Conservation (phyloP, 2,329 filamentous ascomycete species). For the Furcasterigmium furcatum region DNA sequence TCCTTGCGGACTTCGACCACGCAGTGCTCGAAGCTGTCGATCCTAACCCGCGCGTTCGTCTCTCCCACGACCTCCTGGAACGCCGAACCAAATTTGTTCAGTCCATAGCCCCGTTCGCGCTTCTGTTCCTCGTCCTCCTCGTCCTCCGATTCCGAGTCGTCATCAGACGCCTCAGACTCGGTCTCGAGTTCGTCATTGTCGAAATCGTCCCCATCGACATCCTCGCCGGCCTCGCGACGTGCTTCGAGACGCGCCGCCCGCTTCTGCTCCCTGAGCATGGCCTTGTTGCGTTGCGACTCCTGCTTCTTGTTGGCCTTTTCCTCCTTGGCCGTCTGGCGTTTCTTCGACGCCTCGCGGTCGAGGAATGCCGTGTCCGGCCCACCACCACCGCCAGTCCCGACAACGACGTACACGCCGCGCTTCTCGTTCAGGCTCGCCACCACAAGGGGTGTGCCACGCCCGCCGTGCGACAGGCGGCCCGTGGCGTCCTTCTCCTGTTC, state of each 20-base stretch:
- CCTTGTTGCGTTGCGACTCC: conserved; percentile 52
- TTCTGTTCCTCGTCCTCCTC: conserved; percentile 52
- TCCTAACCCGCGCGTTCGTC: conserved; percentile 83
- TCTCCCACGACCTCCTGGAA: conserved; percentile 94
- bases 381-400: conserved; percentile 86
- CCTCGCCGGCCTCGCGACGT: conserved; percentile 31
- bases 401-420: conserved; percentile 84
- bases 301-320: conserved; percentile 61
- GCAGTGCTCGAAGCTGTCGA: conserved; percentile 96
- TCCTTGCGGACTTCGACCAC: conserved; percentile 98
- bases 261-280: conserved; percentile 59
- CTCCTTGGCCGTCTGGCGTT: conserved; percentile 59
- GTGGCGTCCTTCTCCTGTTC: conserved; percentile 81
- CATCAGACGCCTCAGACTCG: conserved; percentile 34
- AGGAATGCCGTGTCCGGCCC: conserved; percentile 69
- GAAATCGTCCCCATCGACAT: conserved; percentile 33
- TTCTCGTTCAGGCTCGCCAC: conserved; percentile 87
- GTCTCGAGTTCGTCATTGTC: conserved; percentile 47
- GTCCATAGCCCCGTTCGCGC: conserved; percentile 63
- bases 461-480: conserved; percentile 65
- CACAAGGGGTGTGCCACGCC: conserved; percentile 79
- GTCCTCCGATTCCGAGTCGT: conserved; percentile 38
- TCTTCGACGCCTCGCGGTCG: conserved; percentile 63
- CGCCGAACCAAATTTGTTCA: conserved; percentile 89
- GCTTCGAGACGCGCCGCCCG: conserved; percentile 50